phyloP scores from a whole-genome alignment of 352 stramenopile species.

The Pythium sp. region DNA sequence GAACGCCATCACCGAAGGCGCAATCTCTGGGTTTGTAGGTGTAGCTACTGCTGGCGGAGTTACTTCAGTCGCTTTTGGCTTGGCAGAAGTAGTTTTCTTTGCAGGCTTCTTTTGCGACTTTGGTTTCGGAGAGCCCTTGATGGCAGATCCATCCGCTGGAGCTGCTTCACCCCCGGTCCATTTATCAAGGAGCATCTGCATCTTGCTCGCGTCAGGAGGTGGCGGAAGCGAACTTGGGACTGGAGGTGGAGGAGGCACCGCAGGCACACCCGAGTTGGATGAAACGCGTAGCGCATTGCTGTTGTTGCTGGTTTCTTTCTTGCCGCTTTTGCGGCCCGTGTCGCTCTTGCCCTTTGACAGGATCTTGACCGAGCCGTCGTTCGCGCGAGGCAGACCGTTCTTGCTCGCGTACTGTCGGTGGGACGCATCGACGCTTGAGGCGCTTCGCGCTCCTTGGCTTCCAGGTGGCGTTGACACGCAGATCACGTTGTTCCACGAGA shows the following conservation, averaged over 20 bases:
- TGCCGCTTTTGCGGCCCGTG: background rate
- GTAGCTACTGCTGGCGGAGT: background rate
- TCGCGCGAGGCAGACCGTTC: slow-evolving; percentile 13
- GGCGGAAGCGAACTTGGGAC: slow-evolving; percentile 11
- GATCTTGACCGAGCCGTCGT: slow-evolving; percentile 13
- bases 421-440: slow-evolving; percentile 8
- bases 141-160: slow-evolving; percentile 6
- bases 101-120: background rate
- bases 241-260: slow-evolving; percentile 11
- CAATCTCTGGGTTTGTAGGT: slow-evolving; percentile 4
- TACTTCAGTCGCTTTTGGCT: background rate
- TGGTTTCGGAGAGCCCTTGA: slow-evolving; percentile 2
- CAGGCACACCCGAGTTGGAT: slow-evolving; percentile 1
- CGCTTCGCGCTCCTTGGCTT: background rate
- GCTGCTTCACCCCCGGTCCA: slow-evolving; percentile 41
- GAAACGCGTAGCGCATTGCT: slow-evolving; percentile 7
- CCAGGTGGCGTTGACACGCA: slow-evolving; percentile 56
- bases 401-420: slow-evolving; percentile 14
- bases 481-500: slow-evolving; percentile 90
- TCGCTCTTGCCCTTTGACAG: slow-evolving; percentile 10
- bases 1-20: slow-evolving; percentile 21
- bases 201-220: slow-evolving; percentile 25
- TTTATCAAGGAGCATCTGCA: slow-evolving; percentile 59
- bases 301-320: background rate
- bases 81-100: background rate